phyloP scores from a whole-genome alignment of 805 yeast genomes.

The Ogataea saltuana region DNA sequence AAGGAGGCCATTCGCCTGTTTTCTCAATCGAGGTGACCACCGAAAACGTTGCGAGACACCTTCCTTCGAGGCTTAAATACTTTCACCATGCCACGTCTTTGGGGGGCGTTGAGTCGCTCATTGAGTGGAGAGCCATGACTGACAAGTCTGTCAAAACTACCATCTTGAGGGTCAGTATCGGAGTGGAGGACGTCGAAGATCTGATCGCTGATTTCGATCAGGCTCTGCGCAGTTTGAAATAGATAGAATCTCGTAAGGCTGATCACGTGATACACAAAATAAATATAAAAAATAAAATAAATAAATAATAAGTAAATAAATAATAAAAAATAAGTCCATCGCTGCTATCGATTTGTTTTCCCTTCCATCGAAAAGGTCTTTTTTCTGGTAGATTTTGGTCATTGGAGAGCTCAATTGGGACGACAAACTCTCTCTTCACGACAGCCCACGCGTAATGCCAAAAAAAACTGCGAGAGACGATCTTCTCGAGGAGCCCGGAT shows the following conservation, averaged over 20 bases:
- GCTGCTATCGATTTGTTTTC: neutral
- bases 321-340: neutral
- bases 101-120: constrained; percentile 88
- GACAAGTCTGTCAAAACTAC: constrained; percentile 58
- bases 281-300: neutral
- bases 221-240: constrained; percentile 43
- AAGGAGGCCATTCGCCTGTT: constrained; percentile 69
- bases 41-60: constrained; percentile 54
- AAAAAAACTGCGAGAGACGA: neutral
- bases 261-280: neutral
- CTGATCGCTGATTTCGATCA: constrained; percentile 68
- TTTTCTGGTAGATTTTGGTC: no score
- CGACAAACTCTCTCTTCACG: no score
- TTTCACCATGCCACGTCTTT: constrained; percentile 92
- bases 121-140: constrained; percentile 86
- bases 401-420: no score
- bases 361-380: no score
- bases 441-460: no score
- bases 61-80: constrained; percentile 65
- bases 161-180: constrained; percentile 74
- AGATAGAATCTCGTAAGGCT: neutral
- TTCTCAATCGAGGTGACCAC: constrained; percentile 61
- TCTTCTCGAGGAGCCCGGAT: neutral
- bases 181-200: constrained; percentile 76
- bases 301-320: neutral